Evolutionary conservation across 1,139 yeast genomes (phyloP).

Genomic region (Kurtzmaniella quercitrusa): DNA sequence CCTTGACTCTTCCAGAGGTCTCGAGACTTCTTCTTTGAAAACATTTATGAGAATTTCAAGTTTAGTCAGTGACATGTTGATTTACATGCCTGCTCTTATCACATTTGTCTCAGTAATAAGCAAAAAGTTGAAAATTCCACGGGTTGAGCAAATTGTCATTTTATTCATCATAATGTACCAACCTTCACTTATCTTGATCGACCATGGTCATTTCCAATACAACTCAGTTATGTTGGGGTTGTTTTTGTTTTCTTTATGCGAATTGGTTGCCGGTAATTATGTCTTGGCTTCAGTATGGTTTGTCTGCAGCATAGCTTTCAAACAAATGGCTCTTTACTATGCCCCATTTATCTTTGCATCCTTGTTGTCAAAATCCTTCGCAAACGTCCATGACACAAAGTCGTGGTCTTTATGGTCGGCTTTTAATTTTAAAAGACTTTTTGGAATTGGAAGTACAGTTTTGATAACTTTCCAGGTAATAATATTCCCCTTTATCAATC

Average conservation of each 20-base stretch:
- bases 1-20: slow-evolving; percentile 67
- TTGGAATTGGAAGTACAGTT: slow-evolving; percentile 63
- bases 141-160: slow-evolving; percentile 74
- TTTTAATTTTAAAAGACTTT: slow-evolving; percentile 46
- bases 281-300: slow-evolving; percentile 76
- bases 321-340: slow-evolving; percentile 94
- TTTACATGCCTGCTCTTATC: slow-evolving; percentile 79
- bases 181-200: slow-evolving; percentile 79
- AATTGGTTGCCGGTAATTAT: slow-evolving; percentile 60
- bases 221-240: slow-evolving; percentile 93
- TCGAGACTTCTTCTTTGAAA: slow-evolving; percentile 63
- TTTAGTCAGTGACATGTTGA: slow-evolving; percentile 64
- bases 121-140: slow-evolving; percentile 45
- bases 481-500: slow-evolving; percentile 59
- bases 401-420: slow-evolving; percentile 9
- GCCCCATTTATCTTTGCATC: slow-evolving; percentile 85
- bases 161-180: slow-evolving; percentile 74
- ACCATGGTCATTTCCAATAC: slow-evolving; percentile 96
- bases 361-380: slow-evolving; percentile 46
- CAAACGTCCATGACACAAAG: slow-evolving; percentile 18
- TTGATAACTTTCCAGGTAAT: slow-evolving; percentile 47
- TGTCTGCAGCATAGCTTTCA: slow-evolving; percentile 74
- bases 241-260: slow-evolving; percentile 62
- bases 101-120: slow-evolving; percentile 68
- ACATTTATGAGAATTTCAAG: slow-evolving; percentile 83